Evolutionary conservation across 129 eudicot species (phyloP).

Genomic region (Flaveria bidentis): DNA sequence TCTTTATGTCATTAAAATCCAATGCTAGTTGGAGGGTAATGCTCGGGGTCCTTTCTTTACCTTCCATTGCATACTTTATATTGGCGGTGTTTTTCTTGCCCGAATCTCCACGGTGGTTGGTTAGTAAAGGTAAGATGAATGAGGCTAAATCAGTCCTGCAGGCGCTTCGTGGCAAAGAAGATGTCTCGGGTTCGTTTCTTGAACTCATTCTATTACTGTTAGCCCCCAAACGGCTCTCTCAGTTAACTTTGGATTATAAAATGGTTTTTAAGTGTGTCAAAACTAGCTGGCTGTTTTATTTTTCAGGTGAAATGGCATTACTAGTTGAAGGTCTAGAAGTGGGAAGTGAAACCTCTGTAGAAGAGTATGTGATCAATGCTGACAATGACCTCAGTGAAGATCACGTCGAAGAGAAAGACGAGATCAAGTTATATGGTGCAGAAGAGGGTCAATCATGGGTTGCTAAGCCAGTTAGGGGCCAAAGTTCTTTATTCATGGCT

Average conservation of each 20-base stretch:
- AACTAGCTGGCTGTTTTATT: not conserved
- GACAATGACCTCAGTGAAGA: slow-evolving; percentile 51
- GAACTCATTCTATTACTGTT: not conserved
- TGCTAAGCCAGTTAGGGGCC: slow-evolving; percentile 83
- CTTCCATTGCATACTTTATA: slow-evolving; percentile 63
- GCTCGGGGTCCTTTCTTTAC: slow-evolving; percentile 92
- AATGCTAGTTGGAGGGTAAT: slow-evolving; percentile 85
- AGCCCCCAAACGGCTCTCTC: not conserved
- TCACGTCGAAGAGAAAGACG: slow-evolving; percentile 55
- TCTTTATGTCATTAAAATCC: slow-evolving; percentile 68
- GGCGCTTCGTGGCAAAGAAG: slow-evolving; percentile 81
- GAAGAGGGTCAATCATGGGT: slow-evolving; percentile 83
- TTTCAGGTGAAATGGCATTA: slow-evolving; percentile 82
- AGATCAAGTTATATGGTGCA: slow-evolving; percentile 71
- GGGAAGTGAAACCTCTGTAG: slow-evolving; percentile 74
- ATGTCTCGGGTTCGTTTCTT: slow-evolving; percentile 69
- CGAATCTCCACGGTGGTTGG: slow-evolving; percentile 99
- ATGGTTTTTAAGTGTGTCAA: not conserved
- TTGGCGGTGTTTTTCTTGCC: slow-evolving; percentile 71
- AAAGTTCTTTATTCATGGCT: slow-evolving; percentile 63
- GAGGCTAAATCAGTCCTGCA: slow-evolving; percentile 81
- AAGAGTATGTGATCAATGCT: slow-evolving; percentile 78
- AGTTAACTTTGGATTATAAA: not conserved
- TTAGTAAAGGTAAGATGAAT: slow-evolving; percentile 88
- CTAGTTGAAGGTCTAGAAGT: slow-evolving; percentile 78